Percentiles rank a stretch among this genome's conserved stretches.
These are phyloP conservation scores for Ampelomyces quisqualis DNA, from an alignment of 2,329 filamentous ascomycete species.

Conservation along the genomic window DNA sequence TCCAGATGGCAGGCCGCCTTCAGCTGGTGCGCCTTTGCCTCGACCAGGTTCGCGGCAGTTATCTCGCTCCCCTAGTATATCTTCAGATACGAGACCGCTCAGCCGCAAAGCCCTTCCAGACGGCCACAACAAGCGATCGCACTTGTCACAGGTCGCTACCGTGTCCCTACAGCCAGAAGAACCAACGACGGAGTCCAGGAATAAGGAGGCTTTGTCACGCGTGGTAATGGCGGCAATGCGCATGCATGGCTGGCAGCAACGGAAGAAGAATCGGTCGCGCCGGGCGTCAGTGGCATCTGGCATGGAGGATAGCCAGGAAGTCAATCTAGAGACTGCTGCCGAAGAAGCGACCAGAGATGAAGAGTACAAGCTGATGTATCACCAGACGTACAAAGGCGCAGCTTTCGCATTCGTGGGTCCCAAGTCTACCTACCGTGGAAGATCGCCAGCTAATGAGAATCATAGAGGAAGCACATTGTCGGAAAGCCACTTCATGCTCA, in stretches of 20 bases:
- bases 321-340: conserved; percentile 17
- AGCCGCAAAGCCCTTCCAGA: conserved; percentile 35
- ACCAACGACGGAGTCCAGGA: conserved; percentile 43
- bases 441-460: background rate
- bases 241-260: conserved; percentile 52
- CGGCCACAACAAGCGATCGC: conserved; percentile 30
- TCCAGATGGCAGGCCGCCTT: conserved; percentile 28
- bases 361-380: conserved; percentile 56
- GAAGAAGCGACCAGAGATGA: conserved; percentile 47
- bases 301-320: conserved; percentile 14
- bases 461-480: conserved; percentile 44
- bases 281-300: conserved; percentile 25
- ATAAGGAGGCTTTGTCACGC: conserved; percentile 54
- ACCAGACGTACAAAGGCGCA: conserved; percentile 53
- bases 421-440: background rate
- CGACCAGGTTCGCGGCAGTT: conserved; percentile 28
- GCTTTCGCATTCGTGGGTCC: conserved; percentile 48
- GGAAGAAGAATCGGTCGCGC: conserved; percentile 39
- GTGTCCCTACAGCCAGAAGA: conserved; percentile 33
- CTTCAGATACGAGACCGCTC: conserved; percentile 32
- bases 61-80: conserved; percentile 38
- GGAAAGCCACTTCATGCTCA: conserved; percentile 42
- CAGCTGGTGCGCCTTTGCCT: conserved; percentile 23
- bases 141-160: conserved; percentile 39
- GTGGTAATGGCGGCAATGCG: conserved; percentile 57